phyloP scores from a whole-genome alignment of 768 basidiomycete genomes.

The Hypsizygus marmoreus region DNA sequence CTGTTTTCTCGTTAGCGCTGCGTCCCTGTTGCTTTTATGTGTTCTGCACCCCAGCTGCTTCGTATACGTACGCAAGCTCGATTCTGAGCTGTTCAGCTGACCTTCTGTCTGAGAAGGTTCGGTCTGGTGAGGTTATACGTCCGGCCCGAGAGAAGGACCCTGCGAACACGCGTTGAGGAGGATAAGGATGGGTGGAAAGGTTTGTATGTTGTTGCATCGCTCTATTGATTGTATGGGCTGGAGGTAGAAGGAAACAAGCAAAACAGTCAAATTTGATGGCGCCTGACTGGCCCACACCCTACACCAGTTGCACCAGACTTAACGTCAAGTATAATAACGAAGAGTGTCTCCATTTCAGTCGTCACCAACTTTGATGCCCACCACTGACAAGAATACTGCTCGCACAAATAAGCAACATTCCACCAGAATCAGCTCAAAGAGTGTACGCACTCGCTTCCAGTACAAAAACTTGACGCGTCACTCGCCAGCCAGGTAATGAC shows the following conservation, averaged over 20 bases:
- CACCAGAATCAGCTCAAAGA: background rate
- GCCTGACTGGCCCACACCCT: too few relatives aligned
- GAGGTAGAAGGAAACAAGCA: too few relatives aligned
- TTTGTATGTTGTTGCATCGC: too few relatives aligned
- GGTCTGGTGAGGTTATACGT: constrained; percentile 38
- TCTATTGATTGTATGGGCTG: too few relatives aligned
- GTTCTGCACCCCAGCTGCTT: too few relatives aligned
- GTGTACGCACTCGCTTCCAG: constrained; percentile 72
- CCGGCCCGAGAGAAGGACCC: too few relatives aligned
- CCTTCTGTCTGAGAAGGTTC: constrained; percentile 1
- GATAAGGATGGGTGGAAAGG: too few relatives aligned
- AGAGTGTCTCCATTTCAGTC: too few relatives aligned
- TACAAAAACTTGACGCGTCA: constrained; percentile 77
- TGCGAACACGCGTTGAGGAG: too few relatives aligned
- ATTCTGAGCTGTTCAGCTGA: constrained; percentile 14
- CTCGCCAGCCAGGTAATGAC: constrained; percentile 71
- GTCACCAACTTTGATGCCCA: constrained; percentile 62
- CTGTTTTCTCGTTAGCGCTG: background rate
- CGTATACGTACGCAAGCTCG: background rate
- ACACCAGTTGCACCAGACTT: too few relatives aligned
- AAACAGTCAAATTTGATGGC: too few relatives aligned
- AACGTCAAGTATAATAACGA: too few relatives aligned
- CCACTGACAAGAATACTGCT: constrained; percentile 59
- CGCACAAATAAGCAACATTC: constrained; percentile 14
- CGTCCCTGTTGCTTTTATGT: constrained; percentile 6